These are phyloP conservation scores for Iris macrosiphon DNA, from an alignment of 106 monocot genomes.

Conservation along the genomic window DNA sequence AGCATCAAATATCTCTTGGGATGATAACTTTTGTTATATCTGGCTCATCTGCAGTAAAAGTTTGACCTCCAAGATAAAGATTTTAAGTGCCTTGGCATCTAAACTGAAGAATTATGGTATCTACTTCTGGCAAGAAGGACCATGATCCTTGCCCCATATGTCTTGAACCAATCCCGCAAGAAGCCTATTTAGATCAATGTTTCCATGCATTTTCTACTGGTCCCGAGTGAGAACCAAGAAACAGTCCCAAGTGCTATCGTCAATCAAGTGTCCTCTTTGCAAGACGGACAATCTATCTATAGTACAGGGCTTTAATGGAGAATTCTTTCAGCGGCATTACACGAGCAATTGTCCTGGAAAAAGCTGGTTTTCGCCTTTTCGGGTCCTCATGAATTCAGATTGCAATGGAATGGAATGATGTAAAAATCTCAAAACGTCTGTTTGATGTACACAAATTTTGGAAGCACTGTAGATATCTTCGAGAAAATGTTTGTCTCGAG, in stretches of 20 bases:
- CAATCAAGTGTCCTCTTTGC: conserved; percentile 30
- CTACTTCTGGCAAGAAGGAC: not conserved
- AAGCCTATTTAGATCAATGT: conserved; percentile 40
- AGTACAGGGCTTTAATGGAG: conserved; percentile 47
- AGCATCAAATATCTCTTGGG: no score
- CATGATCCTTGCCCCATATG: conserved; percentile 31
- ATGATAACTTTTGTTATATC: no score
- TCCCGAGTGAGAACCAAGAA: conserved; percentile 11
- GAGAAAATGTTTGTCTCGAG: conserved; percentile 50
- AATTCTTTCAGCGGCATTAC: conserved; percentile 47
- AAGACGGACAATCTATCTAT: conserved; percentile 47
- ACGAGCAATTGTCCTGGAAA: conserved; percentile 16
- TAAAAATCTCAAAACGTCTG: conserved; percentile 8
- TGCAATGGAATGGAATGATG: conserved; percentile 23
- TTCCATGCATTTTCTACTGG: conserved; percentile 40
- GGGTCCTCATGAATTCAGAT: conserved; percentile 36
- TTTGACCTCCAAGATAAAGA: no score
- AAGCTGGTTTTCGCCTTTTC: conserved; percentile 48
- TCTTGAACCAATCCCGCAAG: conserved; percentile 19
- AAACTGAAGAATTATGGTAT: no score
- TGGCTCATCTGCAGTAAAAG: no score
- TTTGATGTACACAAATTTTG: conserved; percentile 48
- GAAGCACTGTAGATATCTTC: conserved; percentile 41
- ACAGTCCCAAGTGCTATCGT: conserved; percentile 14
- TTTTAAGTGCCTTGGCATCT: no score